Base-by-base conservation (phyloP, 129 eudicot species). In the Glebionis coronaria region DNA sequence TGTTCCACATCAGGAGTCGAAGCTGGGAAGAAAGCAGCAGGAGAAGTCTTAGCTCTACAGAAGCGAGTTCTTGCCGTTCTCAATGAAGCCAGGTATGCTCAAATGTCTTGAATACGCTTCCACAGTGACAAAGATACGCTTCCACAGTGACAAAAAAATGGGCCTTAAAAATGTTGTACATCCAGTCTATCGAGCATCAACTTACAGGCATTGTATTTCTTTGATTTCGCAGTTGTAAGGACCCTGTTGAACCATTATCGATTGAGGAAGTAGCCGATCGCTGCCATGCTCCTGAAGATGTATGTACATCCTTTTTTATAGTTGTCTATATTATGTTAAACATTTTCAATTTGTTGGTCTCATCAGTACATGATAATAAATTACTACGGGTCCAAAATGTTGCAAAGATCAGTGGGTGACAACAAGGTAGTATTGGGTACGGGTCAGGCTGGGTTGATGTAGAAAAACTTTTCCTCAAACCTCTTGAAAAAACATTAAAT, bases 21-120 rank as follows among this genome's bases (percentile, higher is more conserved):
- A 74, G 98, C 98, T 51, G 98, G 96, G 54, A 93, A 93, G 84
- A 93, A 86, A 61, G 99, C 99, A 18, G 99, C 99, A 23, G 99
- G 92, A 70, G 99, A 86, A 83, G 95, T 93, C 66, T 75, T 93
- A 59, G 97, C 99, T 67, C 90, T 93, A 72, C 99, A 93, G 74
- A 93, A 93, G 70, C 82, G 99, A 55, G 97, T 93, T 71, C 89
- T 93, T 76, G 12, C 86, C 3, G 95, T 93, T 68, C 97, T 93
- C 16, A 93, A 89, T 31, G 92, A 93, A 56, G 97, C 97, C 73
- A 93, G 95, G 98, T 93, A 74, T 56, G 67, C 65, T 63, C 15
- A 61, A 9, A 61, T 16, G 47, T 61, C 27, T 35, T 31, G 16
- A 35, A 35, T 35, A 58, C 62, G 0, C 62, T 57, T 57, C 62